phyloP scores from a whole-genome alignment of 2,329 filamentous ascomycete genomes.

The Fusarium clavum region DNA sequence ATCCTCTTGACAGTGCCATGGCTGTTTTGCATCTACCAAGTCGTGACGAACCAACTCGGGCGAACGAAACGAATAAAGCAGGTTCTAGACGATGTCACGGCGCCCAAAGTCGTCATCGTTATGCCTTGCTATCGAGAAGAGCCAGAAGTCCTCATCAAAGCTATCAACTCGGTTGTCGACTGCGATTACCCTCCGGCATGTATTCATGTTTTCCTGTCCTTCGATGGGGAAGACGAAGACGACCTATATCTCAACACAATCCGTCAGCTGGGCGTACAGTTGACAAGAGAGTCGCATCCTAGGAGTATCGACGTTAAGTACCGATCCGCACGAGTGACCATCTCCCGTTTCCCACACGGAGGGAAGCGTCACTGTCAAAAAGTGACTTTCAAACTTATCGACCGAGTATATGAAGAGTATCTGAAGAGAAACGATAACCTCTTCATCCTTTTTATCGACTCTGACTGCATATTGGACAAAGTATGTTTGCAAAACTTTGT shows the following conservation, averaged over 20 bases:
- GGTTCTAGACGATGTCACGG: conserved; percentile 83
- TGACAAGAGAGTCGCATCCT: conserved; percentile 82
- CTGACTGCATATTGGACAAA: conserved; percentile 92
- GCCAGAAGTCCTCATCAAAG: conserved; percentile 83
- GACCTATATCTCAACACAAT: conserved; percentile 90
- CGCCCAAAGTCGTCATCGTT: conserved; percentile 93
- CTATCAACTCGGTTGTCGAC: conserved; percentile 90
- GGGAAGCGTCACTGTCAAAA: conserved; percentile 97
- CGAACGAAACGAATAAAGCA: conserved; percentile 84
- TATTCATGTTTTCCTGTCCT: conserved; percentile 94
- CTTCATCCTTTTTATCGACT: conserved; percentile 97
- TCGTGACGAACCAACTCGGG: conserved; percentile 88
- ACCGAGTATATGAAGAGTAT: conserved; percentile 90
- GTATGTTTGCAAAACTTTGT: conserved; percentile 97
- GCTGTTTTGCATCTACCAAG: conserved; percentile 92
- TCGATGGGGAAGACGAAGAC: conserved; percentile 90
- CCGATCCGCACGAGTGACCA: conserved; percentile 83
- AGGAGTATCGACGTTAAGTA: conserved; percentile 92
- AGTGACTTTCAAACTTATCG: conserved; percentile 90
- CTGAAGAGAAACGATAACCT: conserved; percentile 89
- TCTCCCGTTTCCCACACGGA: conserved; percentile 92
- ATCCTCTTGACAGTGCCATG: conserved; percentile 87
- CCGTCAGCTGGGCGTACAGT: conserved; percentile 82
- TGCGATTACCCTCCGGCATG: conserved; percentile 94
- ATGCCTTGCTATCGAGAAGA: conserved; percentile 98